Percentiles rank a stretch among this genome's conserved stretches.
Conservation (phyloP, 257 asterid species). For the Solanum acaule region DNA sequence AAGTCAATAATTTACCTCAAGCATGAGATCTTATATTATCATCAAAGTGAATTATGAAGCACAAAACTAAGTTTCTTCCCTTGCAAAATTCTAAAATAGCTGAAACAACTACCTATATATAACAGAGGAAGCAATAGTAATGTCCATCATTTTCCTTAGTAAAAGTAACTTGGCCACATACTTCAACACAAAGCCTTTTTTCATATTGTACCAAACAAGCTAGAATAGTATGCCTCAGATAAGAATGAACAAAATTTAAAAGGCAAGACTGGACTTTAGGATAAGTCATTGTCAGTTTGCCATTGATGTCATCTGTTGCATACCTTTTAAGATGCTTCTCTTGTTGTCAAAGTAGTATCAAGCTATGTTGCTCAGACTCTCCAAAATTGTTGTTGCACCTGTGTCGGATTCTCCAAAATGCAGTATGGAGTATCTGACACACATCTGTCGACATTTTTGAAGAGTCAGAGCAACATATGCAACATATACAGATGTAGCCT, state of each 20-base stretch:
- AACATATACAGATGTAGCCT: too few relatives aligned
- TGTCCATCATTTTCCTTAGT: not conserved
- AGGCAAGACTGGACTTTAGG: not conserved
- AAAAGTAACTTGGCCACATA: not conserved
- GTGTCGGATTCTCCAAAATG: not conserved
- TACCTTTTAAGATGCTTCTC: not conserved
- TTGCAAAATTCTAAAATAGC: not conserved
- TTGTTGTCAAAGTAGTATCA: not conserved
- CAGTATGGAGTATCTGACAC: not conserved
- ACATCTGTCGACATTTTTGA: too few relatives aligned
- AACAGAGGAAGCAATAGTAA: not conserved
- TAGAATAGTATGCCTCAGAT: not conserved
- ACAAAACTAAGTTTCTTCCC: not conserved
- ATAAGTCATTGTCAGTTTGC: not conserved
- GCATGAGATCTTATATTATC: not conserved
- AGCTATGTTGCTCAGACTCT: not conserved
- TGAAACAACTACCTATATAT: not conserved
- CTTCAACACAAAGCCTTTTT: not conserved
- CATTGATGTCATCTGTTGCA: not conserved
- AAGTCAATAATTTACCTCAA: not conserved
- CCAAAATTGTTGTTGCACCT: not conserved
- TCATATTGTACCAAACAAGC: not conserved
- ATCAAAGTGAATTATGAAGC: not conserved
- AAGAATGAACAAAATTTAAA: not conserved
- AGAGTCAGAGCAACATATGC: too few relatives aligned